These are phyloP conservation scores for Saksenaea vasiformis DNA, from an alignment of 371 early-diverging fungal species.

Conservation along the genomic window DNA sequence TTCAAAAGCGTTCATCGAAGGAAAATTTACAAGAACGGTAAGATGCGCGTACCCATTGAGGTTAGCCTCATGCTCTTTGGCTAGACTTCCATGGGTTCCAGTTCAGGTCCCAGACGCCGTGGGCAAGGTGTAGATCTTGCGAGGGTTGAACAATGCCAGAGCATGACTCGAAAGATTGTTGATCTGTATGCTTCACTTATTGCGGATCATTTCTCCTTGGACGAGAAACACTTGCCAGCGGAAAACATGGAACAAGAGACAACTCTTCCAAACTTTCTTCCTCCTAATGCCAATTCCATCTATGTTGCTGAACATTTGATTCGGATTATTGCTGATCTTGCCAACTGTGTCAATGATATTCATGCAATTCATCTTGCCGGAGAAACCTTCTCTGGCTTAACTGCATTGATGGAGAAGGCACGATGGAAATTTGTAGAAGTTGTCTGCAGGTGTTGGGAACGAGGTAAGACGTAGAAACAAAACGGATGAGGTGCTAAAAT, in stretches of 20 bases:
- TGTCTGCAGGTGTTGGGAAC: constrained; percentile 58
- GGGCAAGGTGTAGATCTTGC: constrained; percentile 62
- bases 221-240: constrained; percentile 24
- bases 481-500: constrained; percentile 24
- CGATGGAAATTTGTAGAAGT: constrained; percentile 60
- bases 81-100: constrained; percentile 7
- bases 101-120: constrained; percentile 32
- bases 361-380: constrained; percentile 56
- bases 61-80: not conserved
- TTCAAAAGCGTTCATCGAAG: constrained; percentile 82
- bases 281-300: constrained; percentile 56
- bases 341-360: constrained; percentile 63
- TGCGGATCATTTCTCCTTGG: constrained; percentile 54
- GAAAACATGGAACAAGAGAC: constrained; percentile 24
- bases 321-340: constrained; percentile 54
- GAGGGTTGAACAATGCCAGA: constrained; percentile 76
- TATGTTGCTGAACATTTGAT: constrained; percentile 59
- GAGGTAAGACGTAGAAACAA: constrained; percentile 44
- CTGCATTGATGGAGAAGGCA: constrained; percentile 54
- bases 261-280: constrained; percentile 41
- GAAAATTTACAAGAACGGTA: constrained; percentile 68
- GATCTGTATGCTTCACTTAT: constrained; percentile 63
- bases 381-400: constrained; percentile 57
- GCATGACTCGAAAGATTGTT: constrained; percentile 77
- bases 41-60: not conserved